Base-by-base conservation (phyloP, 345 rosid species). In the Salix suchowensis region DNA sequence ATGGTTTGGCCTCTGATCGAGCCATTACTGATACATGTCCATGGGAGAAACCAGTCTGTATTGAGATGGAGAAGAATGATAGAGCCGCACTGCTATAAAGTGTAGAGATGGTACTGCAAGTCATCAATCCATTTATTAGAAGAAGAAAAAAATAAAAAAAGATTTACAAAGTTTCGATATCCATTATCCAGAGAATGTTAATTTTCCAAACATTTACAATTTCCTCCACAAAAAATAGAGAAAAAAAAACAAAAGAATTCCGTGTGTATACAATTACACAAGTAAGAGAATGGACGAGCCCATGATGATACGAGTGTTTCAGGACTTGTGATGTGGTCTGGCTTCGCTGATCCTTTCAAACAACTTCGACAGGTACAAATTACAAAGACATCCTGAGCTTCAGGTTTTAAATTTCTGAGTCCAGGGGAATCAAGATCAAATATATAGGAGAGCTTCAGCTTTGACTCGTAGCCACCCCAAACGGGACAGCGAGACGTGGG, bases 401-500 rank as follows among this genome's bases (percentile, higher is more conserved):
- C 37, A 5, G 23, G 26, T 40, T 28, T 15, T 24, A 30, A 61
- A 62, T 71, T 61, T 76, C 76, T 16, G 15, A 28, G 2, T 30
- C 64, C 64, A 58, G 64, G 64, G 64, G 23, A 54, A 54, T 54
- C 60, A 54, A 54, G 46, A 2, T 21, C 24, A 18, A 58, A 9
- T 23, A 23, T 23, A 1, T 0, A 23, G 28, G 64, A 58, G 9
- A 62, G 13, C 71, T 18, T 79, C 70, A 50, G 15, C 37, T 80
- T 64, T 74, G 58, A 76, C 62, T 23, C 48, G 60, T 39, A 39
- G 88, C 85, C 5, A 73, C 78, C 3, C 82, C 79, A 37, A 80
- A 71, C 26, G 78, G 80, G 69, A 72, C 79, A 80, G 34, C 26
- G 4, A 50, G 75, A 76, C 24, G 75, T 54, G 83, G 87, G 76